A percentile compares a stretch with the other conserved stretches of the same genome.
These are phyloP conservation scores for Gautieria morchelliformis DNA, from an alignment of 768 basidiomycete genomes.

Conservation along the genomic window DNA sequence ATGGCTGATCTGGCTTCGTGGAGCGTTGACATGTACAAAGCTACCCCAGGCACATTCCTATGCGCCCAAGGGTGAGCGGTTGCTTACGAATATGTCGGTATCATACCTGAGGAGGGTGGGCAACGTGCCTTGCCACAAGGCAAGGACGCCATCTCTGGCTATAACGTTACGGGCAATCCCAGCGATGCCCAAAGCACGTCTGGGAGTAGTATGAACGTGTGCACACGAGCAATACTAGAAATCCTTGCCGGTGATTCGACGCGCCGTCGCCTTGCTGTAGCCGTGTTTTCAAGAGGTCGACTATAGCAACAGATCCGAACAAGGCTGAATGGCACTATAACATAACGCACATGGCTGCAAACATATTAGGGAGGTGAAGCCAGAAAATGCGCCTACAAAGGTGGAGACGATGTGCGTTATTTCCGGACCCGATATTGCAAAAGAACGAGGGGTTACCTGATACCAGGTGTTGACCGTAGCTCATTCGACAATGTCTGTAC, in stretches of 20 bases:
- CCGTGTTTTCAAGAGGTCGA: slow-evolving; percentile 89
- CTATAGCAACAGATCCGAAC: slow-evolving; percentile 25
- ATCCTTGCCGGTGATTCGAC: slow-evolving; percentile 27
- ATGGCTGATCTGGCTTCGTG: slow-evolving; percentile 68
- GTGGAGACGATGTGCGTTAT: not conserved
- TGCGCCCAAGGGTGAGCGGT: too few species aligned
- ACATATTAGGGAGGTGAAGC: slow-evolving; percentile 62
- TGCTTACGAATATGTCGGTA: too few species aligned
- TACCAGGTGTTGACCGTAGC: slow-evolving; percentile 3
- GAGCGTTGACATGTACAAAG: slow-evolving; percentile 81
- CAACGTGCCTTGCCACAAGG: too few species aligned
- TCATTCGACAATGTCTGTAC: not conserved
- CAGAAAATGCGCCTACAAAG: slow-evolving; percentile 66
- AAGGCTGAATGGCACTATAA: not conserved
- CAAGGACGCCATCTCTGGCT: too few species aligned
- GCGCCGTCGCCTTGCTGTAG: slow-evolving; percentile 69
- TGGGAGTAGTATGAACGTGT: too few species aligned
- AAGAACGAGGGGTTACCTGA: not conserved
- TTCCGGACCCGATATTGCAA: not conserved
- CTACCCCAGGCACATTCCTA: slow-evolving; percentile 94
- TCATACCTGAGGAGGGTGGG: slow-evolving; percentile 51
- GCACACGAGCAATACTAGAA: not conserved
- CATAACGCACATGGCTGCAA: slow-evolving; percentile 63
- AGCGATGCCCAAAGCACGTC: too few species aligned
- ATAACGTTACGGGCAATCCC: too few species aligned